These are phyloP conservation scores for Nakataea oryzae DNA, from an alignment of 2,329 filamentous ascomycete species.

Conservation along the genomic window DNA sequence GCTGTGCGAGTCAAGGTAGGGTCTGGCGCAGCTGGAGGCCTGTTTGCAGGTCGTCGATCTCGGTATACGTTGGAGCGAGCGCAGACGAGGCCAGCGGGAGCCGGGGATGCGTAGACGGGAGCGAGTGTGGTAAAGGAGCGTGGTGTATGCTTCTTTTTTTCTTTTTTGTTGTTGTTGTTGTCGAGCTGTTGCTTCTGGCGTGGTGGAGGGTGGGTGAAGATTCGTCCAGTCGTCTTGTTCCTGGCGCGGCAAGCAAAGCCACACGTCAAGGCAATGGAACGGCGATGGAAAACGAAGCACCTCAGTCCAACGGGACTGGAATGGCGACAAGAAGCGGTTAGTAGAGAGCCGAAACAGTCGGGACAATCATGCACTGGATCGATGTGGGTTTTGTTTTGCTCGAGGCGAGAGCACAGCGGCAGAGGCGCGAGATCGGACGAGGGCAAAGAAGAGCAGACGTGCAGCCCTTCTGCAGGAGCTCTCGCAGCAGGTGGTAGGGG, in stretches of 20 bases:
- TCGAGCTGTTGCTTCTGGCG: not conserved
- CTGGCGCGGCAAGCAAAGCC: no score
- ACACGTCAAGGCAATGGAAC: not conserved
- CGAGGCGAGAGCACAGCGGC: not conserved
- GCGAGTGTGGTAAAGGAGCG: not conserved
- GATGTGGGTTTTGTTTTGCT: not conserved
- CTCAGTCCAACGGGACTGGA: not conserved
- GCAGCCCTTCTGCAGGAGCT: not conserved
- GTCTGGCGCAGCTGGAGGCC: no score
- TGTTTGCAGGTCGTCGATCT: no score
- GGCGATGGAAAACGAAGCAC: not conserved
- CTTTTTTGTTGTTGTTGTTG: not conserved
- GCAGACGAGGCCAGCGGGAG: not conserved
- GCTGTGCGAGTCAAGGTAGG: not conserved
- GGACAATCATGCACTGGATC: constrained; percentile 1
- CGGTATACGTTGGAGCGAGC: not conserved
- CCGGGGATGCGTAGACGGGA: not conserved
- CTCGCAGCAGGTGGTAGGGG: not conserved
- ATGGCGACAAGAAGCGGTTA: not conserved
- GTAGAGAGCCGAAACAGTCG: constrained; percentile 3
- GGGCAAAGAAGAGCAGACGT: not conserved
- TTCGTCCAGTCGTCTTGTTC: not conserved
- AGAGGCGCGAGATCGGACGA: not conserved
- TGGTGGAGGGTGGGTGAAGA: not conserved
- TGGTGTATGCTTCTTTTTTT: not conserved